Conservation (phyloP, 345 rosid species). For the Cardamine occulta region DNA sequence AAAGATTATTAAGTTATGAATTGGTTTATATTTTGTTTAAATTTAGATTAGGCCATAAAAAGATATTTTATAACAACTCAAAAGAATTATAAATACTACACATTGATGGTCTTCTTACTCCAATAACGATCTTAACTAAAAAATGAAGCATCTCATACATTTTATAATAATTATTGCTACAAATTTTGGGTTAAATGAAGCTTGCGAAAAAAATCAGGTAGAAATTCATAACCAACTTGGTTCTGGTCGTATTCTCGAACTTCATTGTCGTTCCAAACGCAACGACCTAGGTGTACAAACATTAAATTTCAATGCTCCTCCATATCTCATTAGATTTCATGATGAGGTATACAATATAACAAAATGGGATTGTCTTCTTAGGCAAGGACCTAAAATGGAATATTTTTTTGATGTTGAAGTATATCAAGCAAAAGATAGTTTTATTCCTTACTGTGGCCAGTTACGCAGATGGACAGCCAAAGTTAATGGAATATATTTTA, state of each 20-base stretch:
- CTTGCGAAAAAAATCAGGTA: neutral
- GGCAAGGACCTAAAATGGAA: neutral
- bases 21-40: too few relatives aligned
- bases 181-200: neutral
- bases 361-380: neutral
- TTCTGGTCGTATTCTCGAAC: neutral
- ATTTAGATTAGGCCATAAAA: too few relatives aligned
- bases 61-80: too few relatives aligned
- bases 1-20: too few relatives aligned
- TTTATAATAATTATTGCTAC: neutral
- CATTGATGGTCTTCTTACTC: too few relatives aligned
- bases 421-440: neutral
- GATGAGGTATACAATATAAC: neutral
- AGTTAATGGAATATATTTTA: slow-evolving; percentile 1
- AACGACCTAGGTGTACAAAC: neutral
- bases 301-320: neutral
- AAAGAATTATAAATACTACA: too few relatives aligned
- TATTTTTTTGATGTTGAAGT: neutral
- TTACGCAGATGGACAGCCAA: neutral
- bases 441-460: neutral
- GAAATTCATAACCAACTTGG: neutral
- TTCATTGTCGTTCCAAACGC: neutral
- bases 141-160: too few relatives aligned
- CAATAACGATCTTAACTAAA: neutral
- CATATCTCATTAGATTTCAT: neutral